A percentile compares a stretch with the other conserved stretches of the same genome.
Conservation (phyloP, 2,329 filamentous ascomycete genomes). For the Fusarium torreyae region DNA sequence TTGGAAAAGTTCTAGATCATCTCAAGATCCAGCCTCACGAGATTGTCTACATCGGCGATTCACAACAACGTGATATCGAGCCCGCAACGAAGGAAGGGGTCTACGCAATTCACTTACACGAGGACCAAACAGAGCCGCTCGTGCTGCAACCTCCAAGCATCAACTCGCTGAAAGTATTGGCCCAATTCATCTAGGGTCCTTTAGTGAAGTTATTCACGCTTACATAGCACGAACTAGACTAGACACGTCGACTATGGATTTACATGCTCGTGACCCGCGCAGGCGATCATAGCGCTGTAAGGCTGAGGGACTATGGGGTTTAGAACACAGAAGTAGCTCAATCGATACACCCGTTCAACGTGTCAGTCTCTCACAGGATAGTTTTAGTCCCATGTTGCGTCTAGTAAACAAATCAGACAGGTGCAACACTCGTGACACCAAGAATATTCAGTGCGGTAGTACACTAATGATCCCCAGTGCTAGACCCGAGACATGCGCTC, state of each 20-base stretch:
- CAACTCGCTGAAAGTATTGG: slow-evolving; percentile 34
- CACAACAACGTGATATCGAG: slow-evolving; percentile 48
- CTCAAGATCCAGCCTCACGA: slow-evolving; percentile 45
- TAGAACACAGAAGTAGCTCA: slow-evolving; percentile 5
- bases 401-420: slow-evolving; percentile 28
- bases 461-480: slow-evolving; percentile 1
- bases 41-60: slow-evolving; percentile 53
- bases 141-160: slow-evolving; percentile 22
- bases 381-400: slow-evolving; percentile 11
- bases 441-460: slow-evolving; percentile 4
- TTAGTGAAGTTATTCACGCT: background rate
- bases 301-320: slow-evolving; percentile 17
- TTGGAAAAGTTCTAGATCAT: slow-evolving; percentile 47
- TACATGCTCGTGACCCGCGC: slow-evolving; percentile 4
- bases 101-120: slow-evolving; percentile 48
- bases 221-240: background rate
- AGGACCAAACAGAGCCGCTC: slow-evolving; percentile 21
- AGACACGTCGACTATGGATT: slow-evolving; percentile 4
- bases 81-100: slow-evolving; percentile 50
- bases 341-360: slow-evolving; percentile 34
- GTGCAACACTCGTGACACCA: slow-evolving; percentile 22
- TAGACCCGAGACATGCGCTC: slow-evolving; percentile 13
- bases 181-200: slow-evolving; percentile 2
- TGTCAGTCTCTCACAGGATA: slow-evolving; percentile 31
- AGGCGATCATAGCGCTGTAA: slow-evolving; percentile 18